A percentile compares a stretch with the other conserved stretches of the same genome.
Conservation (phyloP, 2,329 filamentous ascomycete genomes). For the Exophiala sp. region DNA sequence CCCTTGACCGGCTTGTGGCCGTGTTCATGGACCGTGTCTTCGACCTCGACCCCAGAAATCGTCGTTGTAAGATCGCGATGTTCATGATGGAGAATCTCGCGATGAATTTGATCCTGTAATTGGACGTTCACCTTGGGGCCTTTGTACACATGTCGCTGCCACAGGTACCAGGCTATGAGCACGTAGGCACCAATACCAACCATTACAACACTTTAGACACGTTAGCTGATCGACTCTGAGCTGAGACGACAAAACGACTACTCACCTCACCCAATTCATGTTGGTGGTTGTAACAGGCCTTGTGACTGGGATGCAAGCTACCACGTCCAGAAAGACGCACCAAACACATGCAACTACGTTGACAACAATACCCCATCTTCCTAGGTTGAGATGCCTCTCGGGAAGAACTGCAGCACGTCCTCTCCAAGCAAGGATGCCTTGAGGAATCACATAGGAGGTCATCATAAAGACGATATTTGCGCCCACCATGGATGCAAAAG, state of each 20-base stretch:
- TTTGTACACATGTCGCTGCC: constrained; percentile 13
- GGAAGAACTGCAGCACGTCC: constrained; percentile 41
- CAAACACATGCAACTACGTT: constrained; percentile 31
- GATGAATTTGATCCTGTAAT: neutral
- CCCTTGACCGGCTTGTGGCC: no score
- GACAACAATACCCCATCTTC: constrained; percentile 41
- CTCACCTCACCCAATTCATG: constrained; percentile 20
- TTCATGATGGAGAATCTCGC: no score
- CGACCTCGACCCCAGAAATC: no score
- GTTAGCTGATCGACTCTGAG: neutral
- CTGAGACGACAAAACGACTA: neutral
- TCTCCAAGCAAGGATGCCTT: constrained; percentile 44
- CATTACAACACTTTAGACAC: constrained; percentile 4
- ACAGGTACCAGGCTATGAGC: constrained; percentile 5
- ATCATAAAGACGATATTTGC: constrained; percentile 41
- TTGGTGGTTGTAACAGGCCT: constrained; percentile 14
- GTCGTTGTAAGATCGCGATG: no score
- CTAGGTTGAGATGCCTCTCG: constrained; percentile 43
- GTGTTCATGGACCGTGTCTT: no score
- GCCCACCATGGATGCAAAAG: constrained; percentile 44
- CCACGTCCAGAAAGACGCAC: constrained; percentile 31
- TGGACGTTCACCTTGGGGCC: constrained; percentile 12
- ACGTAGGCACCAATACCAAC: constrained; percentile 11
- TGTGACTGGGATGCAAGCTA: constrained; percentile 32
- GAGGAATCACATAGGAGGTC: constrained; percentile 45